These are phyloP conservation scores for Clavispora santaluciae DNA, from an alignment of 805 yeast species.

Conservation along the genomic window DNA sequence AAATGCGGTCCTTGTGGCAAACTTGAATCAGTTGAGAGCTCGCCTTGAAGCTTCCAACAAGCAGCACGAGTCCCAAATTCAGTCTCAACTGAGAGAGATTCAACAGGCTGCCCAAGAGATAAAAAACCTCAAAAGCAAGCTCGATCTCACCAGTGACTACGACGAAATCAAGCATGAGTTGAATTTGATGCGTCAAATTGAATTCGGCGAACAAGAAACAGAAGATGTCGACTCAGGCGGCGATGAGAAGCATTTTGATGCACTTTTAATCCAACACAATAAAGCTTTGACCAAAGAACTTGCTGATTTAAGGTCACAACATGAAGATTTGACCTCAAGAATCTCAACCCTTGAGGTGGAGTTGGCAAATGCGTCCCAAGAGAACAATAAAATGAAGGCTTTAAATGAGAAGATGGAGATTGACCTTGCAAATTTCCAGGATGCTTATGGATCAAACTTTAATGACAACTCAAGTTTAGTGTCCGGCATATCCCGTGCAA, in stretches of 20 bases:
- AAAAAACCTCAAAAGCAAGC: conserved; percentile 42
- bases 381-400: conserved; percentile 38
- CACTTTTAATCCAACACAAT: conserved; percentile 64
- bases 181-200: conserved; percentile 64
- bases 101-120: conserved; percentile 47
- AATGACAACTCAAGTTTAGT: conserved; percentile 65
- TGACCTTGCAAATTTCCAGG: conserved; percentile 62
- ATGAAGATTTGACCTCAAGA: conserved; percentile 41
- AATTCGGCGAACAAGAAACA: conserved; percentile 47
- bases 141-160: conserved; percentile 60
- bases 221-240: conserved; percentile 21
- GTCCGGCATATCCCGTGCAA: conserved; percentile 47
- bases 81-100: conserved; percentile 42
- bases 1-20: conserved; percentile 57
- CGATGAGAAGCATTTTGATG: conserved; percentile 42
- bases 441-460: conserved; percentile 37
- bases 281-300: conserved; percentile 68
- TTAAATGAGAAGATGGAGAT: conserved; percentile 64
- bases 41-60: conserved; percentile 18
- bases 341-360: conserved; percentile 38
- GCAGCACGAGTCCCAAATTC: conserved; percentile 30
- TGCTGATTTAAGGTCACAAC: conserved; percentile 58
- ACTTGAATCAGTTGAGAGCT: conserved; percentile 47
- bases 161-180: conserved; percentile 77
- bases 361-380: conserved; percentile 28